Conservation (phyloP, 441 rosid genomes). For the Pelargonium citronellum region DNA sequence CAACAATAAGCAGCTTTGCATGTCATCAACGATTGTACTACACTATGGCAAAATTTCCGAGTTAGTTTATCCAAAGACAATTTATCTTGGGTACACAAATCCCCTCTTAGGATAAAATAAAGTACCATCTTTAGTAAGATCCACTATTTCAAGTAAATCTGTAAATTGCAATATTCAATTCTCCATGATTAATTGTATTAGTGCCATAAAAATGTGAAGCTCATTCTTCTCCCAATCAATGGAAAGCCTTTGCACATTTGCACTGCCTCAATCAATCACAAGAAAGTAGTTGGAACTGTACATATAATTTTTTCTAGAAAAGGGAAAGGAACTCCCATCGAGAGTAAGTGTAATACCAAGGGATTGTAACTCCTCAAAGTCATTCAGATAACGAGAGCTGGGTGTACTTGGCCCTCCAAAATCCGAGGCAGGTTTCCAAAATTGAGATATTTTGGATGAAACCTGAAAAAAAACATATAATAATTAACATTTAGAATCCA, state of each 20-base stretch:
- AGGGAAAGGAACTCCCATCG: background rate
- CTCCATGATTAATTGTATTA: background rate
- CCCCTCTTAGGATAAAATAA: no score
- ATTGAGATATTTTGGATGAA: slow-evolving; percentile 72
- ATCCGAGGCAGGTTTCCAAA: slow-evolving; percentile 76
- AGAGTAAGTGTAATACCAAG: slow-evolving; percentile 54
- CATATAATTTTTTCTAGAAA: background rate
- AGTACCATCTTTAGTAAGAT: no score
- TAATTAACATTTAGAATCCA: slow-evolving; percentile 19
- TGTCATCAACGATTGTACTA: background rate
- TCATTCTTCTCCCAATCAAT: background rate
- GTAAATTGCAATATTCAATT: background rate
- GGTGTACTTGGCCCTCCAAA: slow-evolving; percentile 46
- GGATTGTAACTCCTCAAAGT: slow-evolving; percentile 89
- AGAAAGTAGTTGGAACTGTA: background rate
- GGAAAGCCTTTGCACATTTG: background rate
- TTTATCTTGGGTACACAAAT: no score
- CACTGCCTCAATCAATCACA: background rate
- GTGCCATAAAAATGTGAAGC: background rate
- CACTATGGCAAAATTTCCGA: no score
- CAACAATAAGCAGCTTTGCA: background rate
- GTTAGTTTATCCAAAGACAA: no score
- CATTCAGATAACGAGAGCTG: slow-evolving; percentile 85
- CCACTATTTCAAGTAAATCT: background rate
- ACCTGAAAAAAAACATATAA: slow-evolving; percentile 38